Percentiles rank a stretch among this genome's conserved stretches.
phyloP scores from a whole-genome alignment of 2,329 filamentous ascomycete species.

The Aspergillus brasiliensis region DNA sequence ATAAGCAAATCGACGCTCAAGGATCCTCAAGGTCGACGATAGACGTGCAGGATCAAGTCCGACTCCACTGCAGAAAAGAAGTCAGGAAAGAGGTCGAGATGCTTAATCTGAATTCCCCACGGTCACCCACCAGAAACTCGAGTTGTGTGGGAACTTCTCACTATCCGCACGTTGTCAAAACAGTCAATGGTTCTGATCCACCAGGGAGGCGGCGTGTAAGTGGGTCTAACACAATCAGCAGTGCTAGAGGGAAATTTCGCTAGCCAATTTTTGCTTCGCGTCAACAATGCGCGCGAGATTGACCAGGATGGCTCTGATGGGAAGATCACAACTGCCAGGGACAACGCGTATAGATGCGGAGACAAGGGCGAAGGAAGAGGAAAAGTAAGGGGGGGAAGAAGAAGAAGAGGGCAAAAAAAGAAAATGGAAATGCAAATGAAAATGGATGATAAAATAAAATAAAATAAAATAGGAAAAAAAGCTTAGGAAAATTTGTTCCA shows the following conservation, averaged over 20 bases:
- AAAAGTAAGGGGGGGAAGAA: slow-evolving; percentile 20
- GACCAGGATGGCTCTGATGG: slow-evolving; percentile 23
- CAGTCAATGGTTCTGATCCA: slow-evolving; percentile 43
- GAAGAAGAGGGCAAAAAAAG: slow-evolving; percentile 15
- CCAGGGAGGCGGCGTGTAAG: slow-evolving; percentile 41
- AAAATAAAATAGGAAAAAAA: slow-evolving; percentile 17
- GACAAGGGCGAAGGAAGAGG: slow-evolving; percentile 14
- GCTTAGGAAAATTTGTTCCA: slow-evolving; percentile 11
- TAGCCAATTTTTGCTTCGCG: slow-evolving; percentile 38
- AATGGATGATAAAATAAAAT: slow-evolving; percentile 23
- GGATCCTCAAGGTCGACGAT: slow-evolving; percentile 17
- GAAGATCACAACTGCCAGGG: slow-evolving; percentile 22
- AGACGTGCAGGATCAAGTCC: slow-evolving; percentile 25
- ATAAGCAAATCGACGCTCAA: slow-evolving; percentile 20
- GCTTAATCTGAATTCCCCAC: slow-evolving; percentile 44
- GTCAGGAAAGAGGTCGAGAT: slow-evolving; percentile 33
- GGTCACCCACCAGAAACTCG: slow-evolving; percentile 41
- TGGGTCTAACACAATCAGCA: slow-evolving; percentile 43
- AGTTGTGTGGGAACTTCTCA: slow-evolving; percentile 43
- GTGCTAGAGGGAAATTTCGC: slow-evolving; percentile 26
- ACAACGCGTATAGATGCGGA: slow-evolving; percentile 18
- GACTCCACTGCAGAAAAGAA: slow-evolving; percentile 37
- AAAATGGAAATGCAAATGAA: slow-evolving; percentile 14
- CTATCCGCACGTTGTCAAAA: slow-evolving; percentile 46
- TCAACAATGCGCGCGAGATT: slow-evolving; percentile 32